Base-by-base conservation (phyloP, 2,329 filamentous ascomycete genomes). In the Exutisphaerella laricina region DNA sequence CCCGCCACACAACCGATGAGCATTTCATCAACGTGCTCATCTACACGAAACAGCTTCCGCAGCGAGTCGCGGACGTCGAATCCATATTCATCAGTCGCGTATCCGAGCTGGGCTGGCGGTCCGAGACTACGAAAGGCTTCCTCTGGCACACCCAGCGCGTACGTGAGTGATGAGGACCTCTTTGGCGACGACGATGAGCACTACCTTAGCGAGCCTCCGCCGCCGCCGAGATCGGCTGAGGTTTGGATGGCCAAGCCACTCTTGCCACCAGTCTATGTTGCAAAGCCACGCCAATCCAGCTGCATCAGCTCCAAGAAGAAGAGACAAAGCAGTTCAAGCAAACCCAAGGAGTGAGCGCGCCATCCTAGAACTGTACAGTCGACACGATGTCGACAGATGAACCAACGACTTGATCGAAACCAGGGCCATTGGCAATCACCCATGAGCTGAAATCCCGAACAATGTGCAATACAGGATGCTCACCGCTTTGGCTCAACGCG, bases 161-260 rank as follows among this genome's bases (percentile, higher is more conserved):
- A 65, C 43, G 56, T 66, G 38, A 62, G 57, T 48, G 63, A 66
- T 45, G 61, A 61, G 39, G 63, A 66, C 36, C 57, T 66, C 13
- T 60, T 63, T 40, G 61, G 61, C 18, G 58, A 59, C 36, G 60
- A 63, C 35, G 54, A 59, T 18, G 55, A 52, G n/a, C 48, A 53
- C 17, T 62, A 56, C 39, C 51, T 64, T 30, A 52, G 49, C 38
- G 59, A 62, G 37, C 54, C 62, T 29, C 62, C 61, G 26, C 50
- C 57, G 23, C 61, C 63, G 29, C 63, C 62, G 32, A 44, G 62
- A 30, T 45, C 56, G 25, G 60, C 62, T 4, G 58, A 59, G 39
- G 50, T 50, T n/a, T 65, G 58, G 58, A 45, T 62, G 21, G 59
- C 58, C 20, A 49, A 46, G 26, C 59, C 58, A 12, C 48, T 60